Evolutionary conservation across 306 rosid genomes (phyloP).

Genomic region (Medicago truncatula): MtrunA17r5.0-ANR NC_053043.1:17811501-17812000

Average conservation of each 20-base stretch:
- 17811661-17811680: constrained; percentile 73
- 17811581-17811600: too few relatives aligned
- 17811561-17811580: too few relatives aligned
- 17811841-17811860: constrained; percentile 83
- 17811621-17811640: constrained; percentile 81
- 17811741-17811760: constrained; percentile 79
- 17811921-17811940: too few relatives aligned
- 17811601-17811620: too few relatives aligned
- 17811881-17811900: constrained; percentile 19
- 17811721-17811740: constrained; percentile 83
- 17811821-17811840: constrained; percentile 70
- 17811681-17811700: constrained; percentile 86
- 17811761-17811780: constrained; percentile 87
- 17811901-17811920: too few relatives aligned
- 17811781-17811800: constrained; percentile 86
- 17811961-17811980: too few relatives aligned
- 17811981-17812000: too few relatives aligned
- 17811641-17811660: constrained; percentile 83
- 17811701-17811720: constrained; percentile 99
- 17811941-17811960: too few relatives aligned
- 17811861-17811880: constrained; percentile 33
- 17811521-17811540: too few relatives aligned
- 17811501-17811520: too few relatives aligned
- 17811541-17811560: too few relatives aligned
- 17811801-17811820: constrained; percentile 75